These are phyloP conservation scores for Pichia eremophila DNA, from an alignment of 805 yeast genomes.

Conservation along the genomic window DNA sequence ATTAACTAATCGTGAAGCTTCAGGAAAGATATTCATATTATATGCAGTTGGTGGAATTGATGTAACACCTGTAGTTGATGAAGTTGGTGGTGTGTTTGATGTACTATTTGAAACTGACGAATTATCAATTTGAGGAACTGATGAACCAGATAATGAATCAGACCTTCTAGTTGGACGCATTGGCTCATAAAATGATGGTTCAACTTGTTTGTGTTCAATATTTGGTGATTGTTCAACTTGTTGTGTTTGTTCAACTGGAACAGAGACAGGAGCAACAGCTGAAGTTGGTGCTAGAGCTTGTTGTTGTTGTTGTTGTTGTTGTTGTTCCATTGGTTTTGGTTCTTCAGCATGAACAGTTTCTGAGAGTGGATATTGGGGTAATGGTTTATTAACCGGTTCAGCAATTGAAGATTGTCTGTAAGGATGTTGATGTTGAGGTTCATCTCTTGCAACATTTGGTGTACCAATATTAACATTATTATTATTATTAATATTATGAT, in stretches of 20 bases:
- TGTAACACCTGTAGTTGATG: slow-evolving; percentile 1
- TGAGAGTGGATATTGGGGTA: slow-evolving; percentile 3
- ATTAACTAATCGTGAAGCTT: neutral
- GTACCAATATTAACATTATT: neutral
- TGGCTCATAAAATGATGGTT: slow-evolving; percentile 11
- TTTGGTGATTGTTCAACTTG: neutral
- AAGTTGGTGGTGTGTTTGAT: slow-evolving; percentile 2
- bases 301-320: no score
- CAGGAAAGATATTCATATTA: slow-evolving; percentile 11
- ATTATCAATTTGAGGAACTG: neutral
- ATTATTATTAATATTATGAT: neutral
- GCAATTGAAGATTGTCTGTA: neutral
- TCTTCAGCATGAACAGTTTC: neutral
- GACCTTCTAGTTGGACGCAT: slow-evolving; percentile 26
- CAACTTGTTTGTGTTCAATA: slow-evolving; percentile 1
- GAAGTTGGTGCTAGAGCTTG: no score
- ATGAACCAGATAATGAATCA: slow-evolving; percentile 16
- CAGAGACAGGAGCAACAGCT: no score
- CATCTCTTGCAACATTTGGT: no score
- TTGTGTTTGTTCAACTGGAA: neutral
- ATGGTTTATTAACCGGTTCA: neutral
- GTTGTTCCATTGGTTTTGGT: neutral
- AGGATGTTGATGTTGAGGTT: neutral
- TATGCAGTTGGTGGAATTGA: neutral
- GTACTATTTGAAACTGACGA: neutral